phyloP scores from a whole-genome alignment of 306 rosid genomes.

The Carpinus viminea region DNA sequence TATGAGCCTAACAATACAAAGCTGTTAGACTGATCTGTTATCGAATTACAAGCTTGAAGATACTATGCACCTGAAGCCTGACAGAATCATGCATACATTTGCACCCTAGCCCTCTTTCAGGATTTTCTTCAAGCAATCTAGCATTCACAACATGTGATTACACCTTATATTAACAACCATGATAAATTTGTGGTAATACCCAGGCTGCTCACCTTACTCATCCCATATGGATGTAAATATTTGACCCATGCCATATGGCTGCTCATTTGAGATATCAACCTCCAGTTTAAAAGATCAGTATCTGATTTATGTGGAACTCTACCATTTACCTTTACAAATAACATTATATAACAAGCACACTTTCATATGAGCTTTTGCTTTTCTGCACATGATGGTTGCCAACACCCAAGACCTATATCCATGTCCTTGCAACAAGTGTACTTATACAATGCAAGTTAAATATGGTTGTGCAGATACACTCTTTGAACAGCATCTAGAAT shows the following conservation, averaged over 20 bases:
- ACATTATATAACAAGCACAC: background rate
- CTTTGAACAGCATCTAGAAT: background rate
- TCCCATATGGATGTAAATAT: background rate
- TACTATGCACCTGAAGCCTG: background rate
- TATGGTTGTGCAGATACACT: background rate
- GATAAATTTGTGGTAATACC: background rate
- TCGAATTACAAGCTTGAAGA: background rate
- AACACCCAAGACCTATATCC: slow-evolving; percentile 1
- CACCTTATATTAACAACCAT: background rate
- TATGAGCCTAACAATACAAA: background rate
- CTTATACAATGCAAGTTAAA: background rate
- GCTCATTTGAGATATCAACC: background rate
- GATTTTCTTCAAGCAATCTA: background rate
- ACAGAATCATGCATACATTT: background rate
- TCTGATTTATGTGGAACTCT: background rate
- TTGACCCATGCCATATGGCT: background rate
- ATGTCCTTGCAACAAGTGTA: background rate
- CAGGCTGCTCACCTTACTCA: too few species aligned
- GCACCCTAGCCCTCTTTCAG: background rate
- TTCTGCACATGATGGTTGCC: background rate
- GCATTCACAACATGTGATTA: background rate
- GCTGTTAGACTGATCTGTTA: background rate
- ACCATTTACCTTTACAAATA: background rate
- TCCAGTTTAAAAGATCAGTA: background rate
- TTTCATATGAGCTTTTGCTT: background rate